Base-by-base conservation (phyloP, 345 rosid species). In the Brassica cretica region DNA sequence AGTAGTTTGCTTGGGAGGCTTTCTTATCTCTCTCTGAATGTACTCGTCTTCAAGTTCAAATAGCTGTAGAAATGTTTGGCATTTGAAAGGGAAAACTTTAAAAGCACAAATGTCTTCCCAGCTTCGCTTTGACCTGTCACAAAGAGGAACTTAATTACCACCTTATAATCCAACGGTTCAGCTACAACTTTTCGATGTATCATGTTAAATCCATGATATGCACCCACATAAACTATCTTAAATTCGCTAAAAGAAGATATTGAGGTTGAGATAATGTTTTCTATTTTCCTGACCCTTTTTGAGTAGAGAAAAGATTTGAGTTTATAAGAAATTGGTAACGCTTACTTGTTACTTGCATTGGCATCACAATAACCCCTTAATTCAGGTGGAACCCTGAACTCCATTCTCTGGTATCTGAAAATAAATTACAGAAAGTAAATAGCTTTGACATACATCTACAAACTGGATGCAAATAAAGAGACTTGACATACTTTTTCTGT, bases 51-150 rank as follows among this genome's bases (percentile, higher is more conserved):
- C 85, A 59, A 95, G 93, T 81, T 95, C 99, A 79, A 44, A 95
- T 49, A 95, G 84, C 85, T 93, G 97, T 67, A 95, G 76, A 9
- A 87, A 83, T 30, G 86, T 85, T 75, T 89, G 93, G 85, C 86
- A 88, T 86, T 93, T 95, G 85, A 81, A 67, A 49, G 98, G 99
- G 80, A 93, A 93, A 69, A 84, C 82, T 76, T 61, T 84, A 78
- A 95, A 95, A 68, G 91, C 83, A 84, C 97, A 90, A 68, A 95
- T 82, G 81, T 95, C 96, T 60, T 76, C 83, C 98, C 99, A 93
- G 67, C 82, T 82, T 73, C 83, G 86, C 82, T 80, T 84, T 81
- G 74, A 80, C 68, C 99, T 95, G 76, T 59, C 70, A 76, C 70
- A 53, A 32, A 78, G 39, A 72, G 27, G 37, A 4, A 56, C 37